Conservation (phyloP, 2,329 filamentous ascomycete species). For the Colletotrichum agaves region DNA sequence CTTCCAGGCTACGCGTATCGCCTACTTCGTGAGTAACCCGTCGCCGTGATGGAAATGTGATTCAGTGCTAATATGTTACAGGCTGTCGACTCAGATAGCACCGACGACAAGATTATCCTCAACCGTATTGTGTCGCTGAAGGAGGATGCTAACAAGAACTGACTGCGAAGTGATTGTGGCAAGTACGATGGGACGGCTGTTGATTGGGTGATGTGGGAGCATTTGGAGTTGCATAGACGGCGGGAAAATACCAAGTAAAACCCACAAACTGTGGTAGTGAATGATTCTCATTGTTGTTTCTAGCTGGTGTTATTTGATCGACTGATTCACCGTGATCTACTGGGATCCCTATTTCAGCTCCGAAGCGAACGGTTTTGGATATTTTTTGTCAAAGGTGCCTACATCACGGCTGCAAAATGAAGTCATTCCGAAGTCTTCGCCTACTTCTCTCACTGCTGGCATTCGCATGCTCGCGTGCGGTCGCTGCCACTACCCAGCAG, state of each 20-base stretch:
- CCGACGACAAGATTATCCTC: constrained; percentile 81
- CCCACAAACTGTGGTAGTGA: constrained; percentile 16
- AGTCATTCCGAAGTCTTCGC: too few species aligned
- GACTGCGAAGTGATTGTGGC: not conserved
- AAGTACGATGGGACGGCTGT: not conserved
- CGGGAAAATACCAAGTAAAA: constrained; percentile 28
- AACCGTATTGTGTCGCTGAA: constrained; percentile 94
- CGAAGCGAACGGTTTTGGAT: too few species aligned
- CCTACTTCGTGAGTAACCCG: constrained; percentile 73
- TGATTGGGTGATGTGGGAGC: constrained; percentile 11
- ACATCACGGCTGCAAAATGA: not conserved
- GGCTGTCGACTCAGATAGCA: constrained; percentile 82
- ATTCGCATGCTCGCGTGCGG: too few species aligned
- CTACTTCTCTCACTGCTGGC: too few species aligned
- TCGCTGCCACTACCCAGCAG: too few species aligned
- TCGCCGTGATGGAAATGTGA: not conserved
- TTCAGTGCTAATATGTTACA: constrained; percentile 39
- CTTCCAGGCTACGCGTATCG: constrained; percentile 92
- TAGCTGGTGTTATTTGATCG: not conserved
- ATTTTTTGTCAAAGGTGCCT: too few species aligned
- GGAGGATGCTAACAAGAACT: constrained; percentile 79
- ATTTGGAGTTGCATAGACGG: constrained; percentile 35
- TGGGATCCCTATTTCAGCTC: not conserved
- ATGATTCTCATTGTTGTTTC: not conserved
- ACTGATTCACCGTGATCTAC: not conserved